These are phyloP conservation scores for Teratosphaeriaceae sp. DNA, from an alignment of 2,329 filamentous ascomycete genomes.

Conservation along the genomic window DNA sequence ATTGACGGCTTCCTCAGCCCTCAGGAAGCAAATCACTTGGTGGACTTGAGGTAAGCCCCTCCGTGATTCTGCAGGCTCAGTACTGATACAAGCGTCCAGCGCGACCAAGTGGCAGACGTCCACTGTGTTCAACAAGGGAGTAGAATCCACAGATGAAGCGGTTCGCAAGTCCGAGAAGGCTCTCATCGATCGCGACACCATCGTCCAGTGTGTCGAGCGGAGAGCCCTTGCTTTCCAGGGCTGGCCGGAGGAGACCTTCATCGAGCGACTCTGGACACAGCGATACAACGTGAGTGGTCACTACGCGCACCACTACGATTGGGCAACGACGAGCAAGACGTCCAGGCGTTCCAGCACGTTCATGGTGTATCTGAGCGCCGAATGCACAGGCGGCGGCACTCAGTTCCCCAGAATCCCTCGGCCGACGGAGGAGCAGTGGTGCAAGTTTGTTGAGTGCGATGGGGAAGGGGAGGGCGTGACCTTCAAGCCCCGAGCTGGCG, in stretches of 20 bases:
- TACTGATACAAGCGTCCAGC: conserved; percentile 12
- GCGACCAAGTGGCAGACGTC: conserved; percentile 47
- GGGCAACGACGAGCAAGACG: conserved; percentile 34
- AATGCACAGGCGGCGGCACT: conserved; percentile 53
- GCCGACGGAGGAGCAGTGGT: conserved; percentile 45
- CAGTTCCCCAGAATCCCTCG: conserved; percentile 49
- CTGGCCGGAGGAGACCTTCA: conserved; percentile 51
- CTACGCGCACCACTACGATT: conserved; percentile 56
- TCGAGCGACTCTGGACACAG: conserved; percentile 56
- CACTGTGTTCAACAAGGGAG: conserved; percentile 46
- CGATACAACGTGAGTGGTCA: conserved; percentile 52
- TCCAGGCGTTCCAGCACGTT: conserved; percentile 47
- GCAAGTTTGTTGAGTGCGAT: conserved; percentile 51
- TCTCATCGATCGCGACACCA: conserved; percentile 40
- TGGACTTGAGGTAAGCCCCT: conserved; percentile 44
- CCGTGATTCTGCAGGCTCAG: neutral
- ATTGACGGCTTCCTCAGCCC: conserved; percentile 49
- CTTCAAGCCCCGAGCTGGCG: conserved; percentile 52
- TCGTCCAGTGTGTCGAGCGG: conserved; percentile 53
- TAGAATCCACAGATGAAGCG: conserved; percentile 41
- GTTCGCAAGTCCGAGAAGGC: conserved; percentile 50
- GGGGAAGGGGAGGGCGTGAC: conserved; percentile 42
- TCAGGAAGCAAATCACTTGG: conserved; percentile 44
- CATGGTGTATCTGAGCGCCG: conserved; percentile 53
- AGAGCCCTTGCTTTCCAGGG: conserved; percentile 55